These are phyloP conservation scores for Orychophragmus violaceus DNA, from an alignment of 345 rosid genomes.

Conservation along the genomic window DNA sequence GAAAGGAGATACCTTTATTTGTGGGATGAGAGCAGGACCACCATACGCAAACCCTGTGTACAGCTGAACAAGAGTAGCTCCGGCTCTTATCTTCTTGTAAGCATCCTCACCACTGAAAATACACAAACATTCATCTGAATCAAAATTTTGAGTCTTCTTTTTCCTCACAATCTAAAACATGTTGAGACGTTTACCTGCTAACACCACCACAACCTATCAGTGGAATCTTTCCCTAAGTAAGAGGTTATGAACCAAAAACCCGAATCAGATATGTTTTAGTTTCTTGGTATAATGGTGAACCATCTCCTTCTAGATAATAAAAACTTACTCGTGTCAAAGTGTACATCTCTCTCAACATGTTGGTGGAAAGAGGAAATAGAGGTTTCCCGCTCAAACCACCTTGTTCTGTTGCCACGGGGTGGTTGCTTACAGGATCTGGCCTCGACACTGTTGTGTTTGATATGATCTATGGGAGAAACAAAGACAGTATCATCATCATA, in stretches of 20 bases:
- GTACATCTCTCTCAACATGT: slow-evolving; percentile 83
- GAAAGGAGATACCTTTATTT: slow-evolving; percentile 63
- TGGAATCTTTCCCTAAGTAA: slow-evolving; percentile 82
- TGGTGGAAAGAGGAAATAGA: slow-evolving; percentile 66
- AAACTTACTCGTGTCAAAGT: slow-evolving; percentile 76
- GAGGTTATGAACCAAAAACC: not conserved
- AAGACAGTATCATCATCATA: not conserved
- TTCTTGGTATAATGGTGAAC: not conserved
- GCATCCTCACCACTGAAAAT: slow-evolving; percentile 91
- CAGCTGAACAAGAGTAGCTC: slow-evolving; percentile 95
- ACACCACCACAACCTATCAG: slow-evolving; percentile 91
- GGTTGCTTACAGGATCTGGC: slow-evolving; percentile 53
- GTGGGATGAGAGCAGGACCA: slow-evolving; percentile 95
- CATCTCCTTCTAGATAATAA: not conserved
- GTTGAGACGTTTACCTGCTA: slow-evolving; percentile 50
- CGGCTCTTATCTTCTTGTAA: slow-evolving; percentile 84
- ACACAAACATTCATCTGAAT: not conserved
- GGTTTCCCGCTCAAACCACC: slow-evolving; percentile 97
- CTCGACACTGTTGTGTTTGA: slow-evolving; percentile 91
- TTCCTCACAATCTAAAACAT: not conserved
- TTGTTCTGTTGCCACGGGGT: slow-evolving; percentile 58
- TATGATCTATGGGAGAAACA: slow-evolving; percentile 51
- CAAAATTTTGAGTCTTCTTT: not conserved
- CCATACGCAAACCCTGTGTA: slow-evolving; percentile 93
- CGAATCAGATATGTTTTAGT: not conserved